A percentile compares a stretch with the other conserved stretches of the same genome.
Evolutionary conservation across 2,329 filamentous ascomycete species (phyloP).

Genomic region (Chrysosphaeria jannelii): DNA sequence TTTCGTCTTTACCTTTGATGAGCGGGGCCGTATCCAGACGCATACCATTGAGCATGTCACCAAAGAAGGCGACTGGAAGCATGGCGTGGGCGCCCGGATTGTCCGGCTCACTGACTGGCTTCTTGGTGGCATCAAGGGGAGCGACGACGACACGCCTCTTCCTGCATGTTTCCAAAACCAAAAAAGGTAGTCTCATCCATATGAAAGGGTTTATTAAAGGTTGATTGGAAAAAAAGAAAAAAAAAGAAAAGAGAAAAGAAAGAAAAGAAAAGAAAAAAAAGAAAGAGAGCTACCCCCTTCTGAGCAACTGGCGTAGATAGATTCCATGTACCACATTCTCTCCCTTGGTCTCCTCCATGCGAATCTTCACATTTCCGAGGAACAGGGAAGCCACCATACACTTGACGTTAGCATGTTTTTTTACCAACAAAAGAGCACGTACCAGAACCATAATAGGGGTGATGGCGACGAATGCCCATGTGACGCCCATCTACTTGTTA

Average conservation of each 20-base stretch:
- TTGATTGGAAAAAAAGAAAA: neutral
- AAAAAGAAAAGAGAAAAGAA: neutral
- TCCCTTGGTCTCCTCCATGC: slow-evolving; percentile 3
- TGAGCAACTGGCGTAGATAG: too few species aligned
- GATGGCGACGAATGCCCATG: slow-evolving; percentile 30
- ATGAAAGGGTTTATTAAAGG: slow-evolving; percentile 2
- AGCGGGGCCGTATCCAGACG: slow-evolving; percentile 49
- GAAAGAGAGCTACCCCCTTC: too few species aligned
- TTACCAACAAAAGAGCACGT: slow-evolving; percentile 3
- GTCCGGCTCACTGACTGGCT: slow-evolving; percentile 89
- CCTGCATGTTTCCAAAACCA: too few species aligned
- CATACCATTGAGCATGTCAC: slow-evolving; percentile 91
- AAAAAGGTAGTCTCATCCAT: slow-evolving; percentile 2
- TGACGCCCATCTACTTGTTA: slow-evolving; percentile 23
- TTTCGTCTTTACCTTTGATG: slow-evolving; percentile 89
- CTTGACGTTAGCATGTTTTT: slow-evolving; percentile 2
- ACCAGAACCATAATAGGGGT: slow-evolving; percentile 22
- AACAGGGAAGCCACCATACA: slow-evolving; percentile 7
- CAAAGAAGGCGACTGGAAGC: slow-evolving; percentile 56
- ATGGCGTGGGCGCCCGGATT: slow-evolving; percentile 49
- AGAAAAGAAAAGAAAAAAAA: neutral
- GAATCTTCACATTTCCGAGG: slow-evolving; percentile 10
- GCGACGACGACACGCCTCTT: slow-evolving; percentile 5
- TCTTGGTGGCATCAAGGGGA: slow-evolving; percentile 38
- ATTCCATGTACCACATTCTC: too few species aligned